Conservation (phyloP, 768 basidiomycete species). For the Fistulinella prunicolor region DNA sequence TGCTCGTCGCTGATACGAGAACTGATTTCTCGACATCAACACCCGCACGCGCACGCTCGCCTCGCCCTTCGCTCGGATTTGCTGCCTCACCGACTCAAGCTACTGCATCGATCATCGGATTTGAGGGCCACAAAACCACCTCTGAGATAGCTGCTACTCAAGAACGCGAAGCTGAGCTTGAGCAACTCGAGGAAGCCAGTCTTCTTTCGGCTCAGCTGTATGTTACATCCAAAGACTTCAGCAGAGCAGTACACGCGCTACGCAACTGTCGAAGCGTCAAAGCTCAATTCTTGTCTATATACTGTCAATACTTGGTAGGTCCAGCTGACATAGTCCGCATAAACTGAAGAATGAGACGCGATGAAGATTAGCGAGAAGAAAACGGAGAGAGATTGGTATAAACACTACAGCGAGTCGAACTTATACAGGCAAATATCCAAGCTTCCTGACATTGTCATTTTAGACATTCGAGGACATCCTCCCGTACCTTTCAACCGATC, state of each 20-base stretch:
- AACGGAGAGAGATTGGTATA: conserved; percentile 82
- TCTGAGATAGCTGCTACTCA: conserved; percentile 25
- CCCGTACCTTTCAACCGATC: conserved; percentile 61
- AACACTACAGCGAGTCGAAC: conserved; percentile 59
- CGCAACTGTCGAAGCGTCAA: conserved; percentile 64
- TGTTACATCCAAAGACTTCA: conserved; percentile 75
- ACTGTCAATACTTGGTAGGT: conserved; percentile 85
- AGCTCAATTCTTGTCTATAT: conserved; percentile 72
- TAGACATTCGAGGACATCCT: conserved; percentile 70
- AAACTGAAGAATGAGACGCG: conserved; percentile 3
- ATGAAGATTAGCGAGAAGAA: conserved; percentile 78
- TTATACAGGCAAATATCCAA: neutral
- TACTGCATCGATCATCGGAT: conserved; percentile 33
- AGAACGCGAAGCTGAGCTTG: conserved; percentile 44
- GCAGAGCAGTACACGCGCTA: conserved; percentile 66
- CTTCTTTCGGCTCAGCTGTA: conserved; percentile 69
- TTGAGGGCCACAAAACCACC: conserved; percentile 7
- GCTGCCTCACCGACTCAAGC: conserved; percentile 20
- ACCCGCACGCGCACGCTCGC: conserved; percentile 48
- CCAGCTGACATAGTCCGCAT: neutral
- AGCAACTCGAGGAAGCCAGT: conserved; percentile 66
- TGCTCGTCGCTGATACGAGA: conserved; percentile 22
- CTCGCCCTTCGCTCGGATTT: conserved; percentile 39
- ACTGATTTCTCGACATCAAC: conserved; percentile 58
- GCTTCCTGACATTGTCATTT: conserved; percentile 4